Evolutionary conservation across 1,284 basidiomycete genomes (phyloP).

Genomic region (Takashimella koratensis): DNA sequence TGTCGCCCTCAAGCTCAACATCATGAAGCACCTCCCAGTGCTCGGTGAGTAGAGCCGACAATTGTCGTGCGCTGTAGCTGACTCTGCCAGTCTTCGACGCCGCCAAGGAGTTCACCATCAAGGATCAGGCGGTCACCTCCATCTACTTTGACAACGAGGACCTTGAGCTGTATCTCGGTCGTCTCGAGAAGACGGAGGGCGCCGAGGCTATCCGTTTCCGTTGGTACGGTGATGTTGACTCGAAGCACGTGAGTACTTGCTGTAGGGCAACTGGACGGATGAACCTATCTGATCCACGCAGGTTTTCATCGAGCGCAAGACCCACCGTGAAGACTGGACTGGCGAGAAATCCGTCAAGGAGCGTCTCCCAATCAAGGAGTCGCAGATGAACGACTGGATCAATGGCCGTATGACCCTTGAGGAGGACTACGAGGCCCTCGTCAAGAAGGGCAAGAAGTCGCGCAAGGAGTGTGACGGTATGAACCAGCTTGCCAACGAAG

Average conservation of each 20-base stretch:
- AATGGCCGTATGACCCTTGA: slow-evolving; percentile 90
- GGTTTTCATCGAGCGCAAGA: slow-evolving; percentile 99
- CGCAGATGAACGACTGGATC: slow-evolving; percentile 88
- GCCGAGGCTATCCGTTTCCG: slow-evolving; percentile 93
- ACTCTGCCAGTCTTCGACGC: slow-evolving; percentile 98
- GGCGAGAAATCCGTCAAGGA: slow-evolving; percentile 99
- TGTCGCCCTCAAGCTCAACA: slow-evolving; percentile 91
- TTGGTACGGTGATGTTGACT: slow-evolving; percentile 94
- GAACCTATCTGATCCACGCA: too few species aligned
- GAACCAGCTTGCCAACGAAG: slow-evolving; percentile 94
- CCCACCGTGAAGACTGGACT: slow-evolving; percentile 98
- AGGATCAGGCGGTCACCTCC: slow-evolving; percentile 69
- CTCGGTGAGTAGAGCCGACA: slow-evolving; percentile 60
- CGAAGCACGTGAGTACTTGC: slow-evolving; percentile 62
- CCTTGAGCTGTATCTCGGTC: slow-evolving; percentile 94
- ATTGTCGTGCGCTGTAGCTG: neutral
- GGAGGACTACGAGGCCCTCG: slow-evolving; percentile 83
- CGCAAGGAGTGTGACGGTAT: slow-evolving; percentile 90
- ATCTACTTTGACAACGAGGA: slow-evolving; percentile 79
- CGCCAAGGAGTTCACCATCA: slow-evolving; percentile 86
- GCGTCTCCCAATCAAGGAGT: slow-evolving; percentile 94
- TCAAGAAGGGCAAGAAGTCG: slow-evolving; percentile 88
- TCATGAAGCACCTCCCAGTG: slow-evolving; percentile 88
- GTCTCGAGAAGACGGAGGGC: slow-evolving; percentile 97
- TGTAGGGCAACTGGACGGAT: too few species aligned